These are phyloP conservation scores for Xylaria sp. DNA, from an alignment of 495 filamentous ascomycete genomes.

Conservation along the genomic window DNA sequence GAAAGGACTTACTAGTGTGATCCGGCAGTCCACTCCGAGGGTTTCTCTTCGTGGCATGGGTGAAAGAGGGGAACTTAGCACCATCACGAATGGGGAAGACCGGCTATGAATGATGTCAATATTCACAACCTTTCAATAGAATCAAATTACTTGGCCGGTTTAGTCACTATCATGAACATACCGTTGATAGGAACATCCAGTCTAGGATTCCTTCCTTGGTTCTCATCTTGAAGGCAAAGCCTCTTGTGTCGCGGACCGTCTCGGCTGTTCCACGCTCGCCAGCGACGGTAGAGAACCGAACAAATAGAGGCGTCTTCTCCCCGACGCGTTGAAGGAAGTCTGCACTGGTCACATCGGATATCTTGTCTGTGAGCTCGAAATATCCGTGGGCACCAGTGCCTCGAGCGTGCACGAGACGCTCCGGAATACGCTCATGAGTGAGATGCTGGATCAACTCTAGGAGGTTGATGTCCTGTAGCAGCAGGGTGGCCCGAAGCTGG, in stretches of 20 bases:
- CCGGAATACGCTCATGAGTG: constrained; percentile 63
- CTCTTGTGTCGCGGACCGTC: constrained; percentile 70
- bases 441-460: constrained; percentile 73
- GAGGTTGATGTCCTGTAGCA: constrained; percentile 45
- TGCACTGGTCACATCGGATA: constrained; percentile 53
- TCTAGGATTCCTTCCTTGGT: constrained; percentile 48
- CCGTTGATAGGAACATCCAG: constrained; percentile 44
- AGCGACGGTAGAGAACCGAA: constrained; percentile 71
- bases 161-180: not conserved
- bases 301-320: constrained; percentile 39
- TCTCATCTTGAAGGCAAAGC: constrained; percentile 70
- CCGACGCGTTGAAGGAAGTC: constrained; percentile 32
- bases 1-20: constrained; percentile 31
- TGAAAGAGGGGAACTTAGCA: constrained; percentile 66
- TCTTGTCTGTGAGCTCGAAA: constrained; percentile 65
- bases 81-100: constrained; percentile 59
- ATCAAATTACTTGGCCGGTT: too few species aligned
- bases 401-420: constrained; percentile 67
- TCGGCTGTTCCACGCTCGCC: constrained; percentile 68
- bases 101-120: constrained; percentile 26
- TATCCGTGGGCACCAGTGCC: constrained; percentile 67
- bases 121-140: not conserved
- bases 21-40: constrained; percentile 64
- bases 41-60: constrained; percentile 71
- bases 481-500: constrained; percentile 21